Base-by-base conservation (phyloP, 116 monocot genomes). In the Iris pallida region DNA sequence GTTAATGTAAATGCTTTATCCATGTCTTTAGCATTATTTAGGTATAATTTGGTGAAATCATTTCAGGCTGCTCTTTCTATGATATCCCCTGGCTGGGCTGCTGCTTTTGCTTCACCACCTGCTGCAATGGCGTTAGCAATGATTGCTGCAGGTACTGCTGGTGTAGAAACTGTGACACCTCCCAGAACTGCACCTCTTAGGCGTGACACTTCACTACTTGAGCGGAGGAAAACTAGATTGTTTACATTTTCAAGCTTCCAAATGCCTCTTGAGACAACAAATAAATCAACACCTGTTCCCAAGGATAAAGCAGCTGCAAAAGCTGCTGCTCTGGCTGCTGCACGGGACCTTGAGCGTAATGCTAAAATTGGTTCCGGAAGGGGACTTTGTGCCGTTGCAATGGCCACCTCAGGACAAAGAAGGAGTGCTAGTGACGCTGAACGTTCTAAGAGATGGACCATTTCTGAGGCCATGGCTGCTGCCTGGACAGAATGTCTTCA, bases 91-190 rank as follows among this genome's bases (percentile, higher is more conserved):
- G 90, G 90, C 2, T 97, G 97, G 97, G 89, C 97, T 68, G 92
- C 97, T 72, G 92, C 87, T 70, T 97, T 97, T 85, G 97, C 97
- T 55, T 97, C 97, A 48, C 97, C 97, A 80, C 97, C 97, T 68
- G 87, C 87, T 76, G 97, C 97, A 44, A 85, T 97, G 97, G 92
- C 97, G 57, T 76, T 97, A 75, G 97, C 97, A 70, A 97, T 97
- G 90, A 85, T 92, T 85, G 97, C 97, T 75, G 97, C 97, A 56
- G 97, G 97, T 68, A 83, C 87, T 67, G 76, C 82, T 71, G 92
- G 97, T 63, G 90, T 85, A 59, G 92, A 97, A 85, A 75, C 83
- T 53, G 71, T 75, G 8, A 48, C 82, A 73, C 79, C 90, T 77
- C 20, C 81, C 49, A 87, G 66, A 58, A 71, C 59, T 53, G 65